A percentile compares a stretch with the other conserved stretches of the same genome.
These are phyloP conservation scores for Didymellaceae sp. DNA, from an alignment of 2,329 filamentous ascomycete species.

Conservation along the genomic window DNA sequence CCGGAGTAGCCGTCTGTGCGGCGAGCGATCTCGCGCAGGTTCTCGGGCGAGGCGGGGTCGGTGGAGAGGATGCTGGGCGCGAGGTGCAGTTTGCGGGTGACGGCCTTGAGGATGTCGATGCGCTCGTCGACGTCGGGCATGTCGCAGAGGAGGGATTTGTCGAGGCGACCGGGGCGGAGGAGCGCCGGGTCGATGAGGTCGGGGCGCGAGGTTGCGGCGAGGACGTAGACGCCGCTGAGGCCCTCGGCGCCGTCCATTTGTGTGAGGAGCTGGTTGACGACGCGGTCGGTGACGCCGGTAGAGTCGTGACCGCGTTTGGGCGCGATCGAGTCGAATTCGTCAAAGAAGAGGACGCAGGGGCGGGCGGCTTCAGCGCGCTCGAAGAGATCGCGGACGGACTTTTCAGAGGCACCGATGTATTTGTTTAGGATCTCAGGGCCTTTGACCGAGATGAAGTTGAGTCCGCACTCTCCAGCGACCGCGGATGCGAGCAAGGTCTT, in stretches of 20 bases:
- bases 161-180: slow-evolving; percentile 86
- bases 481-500: slow-evolving; percentile 95
- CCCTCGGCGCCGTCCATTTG: slow-evolving; percentile 99
- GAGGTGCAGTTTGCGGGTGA: slow-evolving; percentile 82
- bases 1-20: slow-evolving; percentile 90
- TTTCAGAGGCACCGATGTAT: slow-evolving; percentile 97
- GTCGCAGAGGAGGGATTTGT: slow-evolving; percentile 92
- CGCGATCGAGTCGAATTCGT: slow-evolving; percentile 97
- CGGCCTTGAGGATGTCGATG: slow-evolving; percentile 83
- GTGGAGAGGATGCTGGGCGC: slow-evolving; percentile 66
- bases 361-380: slow-evolving; percentile 88
- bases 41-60: slow-evolving; percentile 33
- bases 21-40: slow-evolving; percentile 74
- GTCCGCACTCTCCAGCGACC: slow-evolving; percentile 94
- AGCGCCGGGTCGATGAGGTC: slow-evolving; percentile 96
- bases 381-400: slow-evolving; percentile 93
- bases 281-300: slow-evolving; percentile 96
- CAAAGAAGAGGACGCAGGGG: slow-evolving; percentile 96
- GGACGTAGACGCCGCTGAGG: slow-evolving; percentile 90
- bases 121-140: slow-evolving; percentile 82
- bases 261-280: slow-evolving; percentile 96
- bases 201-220: slow-evolving; percentile 90
- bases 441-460: slow-evolving; percentile 99
- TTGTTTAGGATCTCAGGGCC: slow-evolving; percentile 98
- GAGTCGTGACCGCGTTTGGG: slow-evolving; percentile 97